A percentile compares a stretch with the other conserved stretches of the same genome.
These are phyloP conservation scores for Torulaspora gathmanii DNA, from an alignment of 805 yeast genomes.

Conservation along the genomic window DNA sequence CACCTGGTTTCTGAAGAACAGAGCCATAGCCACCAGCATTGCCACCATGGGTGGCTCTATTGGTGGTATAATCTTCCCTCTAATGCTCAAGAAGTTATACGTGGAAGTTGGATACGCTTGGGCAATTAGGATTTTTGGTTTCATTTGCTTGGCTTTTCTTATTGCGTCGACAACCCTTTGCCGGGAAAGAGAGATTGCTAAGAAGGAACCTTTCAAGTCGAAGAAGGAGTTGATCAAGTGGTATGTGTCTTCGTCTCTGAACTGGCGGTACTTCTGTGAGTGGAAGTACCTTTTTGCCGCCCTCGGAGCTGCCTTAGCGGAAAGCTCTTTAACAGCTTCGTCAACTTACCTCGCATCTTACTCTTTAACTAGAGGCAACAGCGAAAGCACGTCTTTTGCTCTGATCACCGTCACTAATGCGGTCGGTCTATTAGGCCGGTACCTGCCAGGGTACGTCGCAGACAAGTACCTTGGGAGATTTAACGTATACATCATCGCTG, in stretches of 20 bases:
- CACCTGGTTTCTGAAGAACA: slow-evolving; percentile 58
- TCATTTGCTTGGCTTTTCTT: slow-evolving; percentile 42
- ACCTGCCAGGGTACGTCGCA: slow-evolving; percentile 43
- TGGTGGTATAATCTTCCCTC: slow-evolving; percentile 54
- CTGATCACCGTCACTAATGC: slow-evolving; percentile 46
- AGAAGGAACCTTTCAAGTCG: slow-evolving; percentile 37
- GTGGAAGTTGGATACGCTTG: slow-evolving; percentile 50
- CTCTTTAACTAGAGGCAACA: slow-evolving; percentile 45
- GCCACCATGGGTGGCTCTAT: slow-evolving; percentile 53
- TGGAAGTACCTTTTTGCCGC: slow-evolving; percentile 41
- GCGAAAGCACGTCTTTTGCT: slow-evolving; percentile 42
- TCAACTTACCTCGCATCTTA: slow-evolving; percentile 52
- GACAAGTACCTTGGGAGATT: slow-evolving; percentile 47
- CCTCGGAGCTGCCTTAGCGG: slow-evolving; percentile 44
- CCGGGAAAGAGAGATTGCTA: slow-evolving; percentile 38
- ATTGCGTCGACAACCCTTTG: slow-evolving; percentile 37
- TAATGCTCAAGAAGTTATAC: slow-evolving; percentile 49
- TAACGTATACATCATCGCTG: slow-evolving; percentile 44
- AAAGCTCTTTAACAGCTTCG: slow-evolving; percentile 44
- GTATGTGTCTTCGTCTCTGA: slow-evolving; percentile 31
- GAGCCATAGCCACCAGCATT: slow-evolving; percentile 53
- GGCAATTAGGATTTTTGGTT: slow-evolving; percentile 54
- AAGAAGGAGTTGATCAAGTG: slow-evolving; percentile 30
- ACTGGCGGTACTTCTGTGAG: slow-evolving; percentile 40
- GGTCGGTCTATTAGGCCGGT: slow-evolving; percentile 45